phyloP scores from a whole-genome alignment of 2,329 filamentous ascomycete species.

The Septoria petroselini region DNA sequence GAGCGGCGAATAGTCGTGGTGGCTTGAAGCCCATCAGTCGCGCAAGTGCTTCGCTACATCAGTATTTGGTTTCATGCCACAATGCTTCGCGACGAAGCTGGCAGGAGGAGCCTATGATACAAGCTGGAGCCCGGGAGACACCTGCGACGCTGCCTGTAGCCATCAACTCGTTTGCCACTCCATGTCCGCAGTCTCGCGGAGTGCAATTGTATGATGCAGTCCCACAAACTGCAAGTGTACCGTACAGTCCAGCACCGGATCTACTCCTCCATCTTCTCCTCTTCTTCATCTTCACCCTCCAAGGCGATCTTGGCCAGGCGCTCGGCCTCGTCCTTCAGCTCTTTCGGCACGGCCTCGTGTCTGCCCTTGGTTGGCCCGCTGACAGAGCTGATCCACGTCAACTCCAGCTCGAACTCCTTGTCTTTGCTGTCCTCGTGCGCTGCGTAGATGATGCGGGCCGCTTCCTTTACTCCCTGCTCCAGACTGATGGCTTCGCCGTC shows the following conservation, averaged over 20 bases:
- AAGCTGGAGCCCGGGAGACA: too few relatives aligned
- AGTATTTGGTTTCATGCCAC: too few relatives aligned
- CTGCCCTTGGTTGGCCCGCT: slow-evolving; percentile 87
- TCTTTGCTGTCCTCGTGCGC: slow-evolving; percentile 99
- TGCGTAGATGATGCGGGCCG: slow-evolving; percentile 93
- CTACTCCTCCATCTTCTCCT: slow-evolving; percentile 30
- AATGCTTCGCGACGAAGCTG: too few relatives aligned
- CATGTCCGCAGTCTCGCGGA: slow-evolving; percentile 16
- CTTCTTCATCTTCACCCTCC: slow-evolving; percentile 75
- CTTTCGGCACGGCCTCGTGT: slow-evolving; percentile 90
- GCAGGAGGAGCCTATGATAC: too few relatives aligned
- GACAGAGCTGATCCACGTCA: slow-evolving; percentile 91
- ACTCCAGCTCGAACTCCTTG: slow-evolving; percentile 98
- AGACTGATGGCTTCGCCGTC: slow-evolving; percentile 72
- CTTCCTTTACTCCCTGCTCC: slow-evolving; percentile 88
- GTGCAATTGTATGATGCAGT: slow-evolving; percentile 26
- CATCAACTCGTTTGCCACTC: slow-evolving; percentile 12
- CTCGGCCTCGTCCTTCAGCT: slow-evolving; percentile 87
- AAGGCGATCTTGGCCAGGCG: slow-evolving; percentile 85
- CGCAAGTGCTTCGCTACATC: too few relatives aligned
- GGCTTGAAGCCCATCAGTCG: too few relatives aligned
- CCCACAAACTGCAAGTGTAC: slow-evolving; percentile 21
- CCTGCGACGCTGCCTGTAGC: slow-evolving; percentile 1
- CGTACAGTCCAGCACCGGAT: slow-evolving; percentile 19
- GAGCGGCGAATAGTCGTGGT: too few relatives aligned